A percentile compares a stretch with the other conserved stretches of the same genome.
Conservation (phyloP, 2,329 filamentous ascomycete genomes). For the Tympanopsis confertula region DNA sequence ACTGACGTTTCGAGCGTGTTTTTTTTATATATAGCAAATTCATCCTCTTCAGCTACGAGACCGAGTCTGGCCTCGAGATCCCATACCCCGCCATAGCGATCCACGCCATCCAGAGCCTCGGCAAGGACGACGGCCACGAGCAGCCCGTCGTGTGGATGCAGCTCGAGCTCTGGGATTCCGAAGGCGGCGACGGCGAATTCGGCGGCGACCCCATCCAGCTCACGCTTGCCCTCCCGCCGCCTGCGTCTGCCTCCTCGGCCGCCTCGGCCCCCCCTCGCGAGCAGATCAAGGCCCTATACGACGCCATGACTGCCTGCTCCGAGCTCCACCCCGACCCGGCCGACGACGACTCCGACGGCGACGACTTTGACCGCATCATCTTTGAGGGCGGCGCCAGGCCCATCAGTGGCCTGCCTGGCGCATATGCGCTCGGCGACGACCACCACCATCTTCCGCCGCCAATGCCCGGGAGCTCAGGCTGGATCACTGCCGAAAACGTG, state of each 20-base stretch:
- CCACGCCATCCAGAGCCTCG: constrained; percentile 58
- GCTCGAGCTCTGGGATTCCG: constrained; percentile 49
- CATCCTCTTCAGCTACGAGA: constrained; percentile 48
- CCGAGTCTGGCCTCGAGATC: constrained; percentile 51
- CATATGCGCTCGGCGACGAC: constrained; percentile 13
- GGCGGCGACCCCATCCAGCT: constrained; percentile 54
- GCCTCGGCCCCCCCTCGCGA: constrained; percentile 7
- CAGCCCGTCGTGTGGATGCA: constrained; percentile 52
- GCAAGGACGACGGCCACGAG: constrained; percentile 24
- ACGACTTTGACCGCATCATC: constrained; percentile 37
- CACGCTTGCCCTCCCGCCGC: constrained; percentile 42
- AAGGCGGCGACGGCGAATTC: constrained; percentile 46
- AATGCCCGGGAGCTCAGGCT: constrained; percentile 64
- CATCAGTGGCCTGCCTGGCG: background rate
- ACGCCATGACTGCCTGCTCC: constrained; percentile 62
- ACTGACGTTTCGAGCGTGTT: background rate
- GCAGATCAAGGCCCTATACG: constrained; percentile 36
- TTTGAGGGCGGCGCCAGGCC: constrained; percentile 29
- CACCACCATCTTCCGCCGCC: constrained; percentile 49
- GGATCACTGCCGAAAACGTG: constrained; percentile 89
- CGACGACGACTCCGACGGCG: constrained; percentile 37
- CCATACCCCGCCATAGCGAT: constrained; percentile 66
- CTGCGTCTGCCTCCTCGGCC: constrained; percentile 9
- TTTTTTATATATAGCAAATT: constrained; percentile 31
- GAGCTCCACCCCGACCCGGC: constrained; percentile 64